Evolutionary conservation across 2,329 filamentous ascomycete species (phyloP), one percentile per base, ranked within the genome.

Genomic region (Colletotrichum chlorophyti): DNA sequence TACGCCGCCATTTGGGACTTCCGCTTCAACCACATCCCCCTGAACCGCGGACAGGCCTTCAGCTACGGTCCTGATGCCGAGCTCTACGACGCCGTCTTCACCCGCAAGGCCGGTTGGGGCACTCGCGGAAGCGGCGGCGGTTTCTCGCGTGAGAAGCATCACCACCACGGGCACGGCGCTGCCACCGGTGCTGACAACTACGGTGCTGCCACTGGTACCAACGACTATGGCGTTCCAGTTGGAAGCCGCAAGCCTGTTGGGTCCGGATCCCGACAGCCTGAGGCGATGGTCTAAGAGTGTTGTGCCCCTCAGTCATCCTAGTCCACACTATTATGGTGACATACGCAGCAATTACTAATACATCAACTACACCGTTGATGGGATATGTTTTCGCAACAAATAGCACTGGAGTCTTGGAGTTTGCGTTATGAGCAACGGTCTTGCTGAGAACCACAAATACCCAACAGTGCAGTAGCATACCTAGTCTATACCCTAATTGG

Each of bases 1-100:
- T 91, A 89, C 64, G 86, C 86, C 0, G 76, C 81, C 8, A 76
- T 90, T 47, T 91, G 86, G 85, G 86, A 91, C 69, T 90, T 84
- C 77, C 75, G 86, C 23, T 88, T 68, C 63, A 83, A 83, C 67
- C 87, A 90, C 67, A 82, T 90, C 27, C 87, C 87, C 15, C 77
- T 90, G 5, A 82, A 84, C 64, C 80, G 86, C 17, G 76, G 79
- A 37, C 73, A 79, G 17, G 77, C 85, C 0, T 88, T 86, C 66
- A 71, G 75, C 19, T 86, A 85, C 60, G 76, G 64, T 8, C 34
- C 64, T n/a, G 74, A 72, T 0, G 71, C 69, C 4, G 80, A 81
- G 43, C 79, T 87, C 45, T 77, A 79, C 52, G 75, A 83, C 51
- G 79, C 83, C 0, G 73, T 84, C 4, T 87, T 82, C 59, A 89